Percentiles rank a stretch among this genome's conserved stretches.
Conservation (phyloP, 805 yeast species). For the Wickerhamomyces alni region DNA sequence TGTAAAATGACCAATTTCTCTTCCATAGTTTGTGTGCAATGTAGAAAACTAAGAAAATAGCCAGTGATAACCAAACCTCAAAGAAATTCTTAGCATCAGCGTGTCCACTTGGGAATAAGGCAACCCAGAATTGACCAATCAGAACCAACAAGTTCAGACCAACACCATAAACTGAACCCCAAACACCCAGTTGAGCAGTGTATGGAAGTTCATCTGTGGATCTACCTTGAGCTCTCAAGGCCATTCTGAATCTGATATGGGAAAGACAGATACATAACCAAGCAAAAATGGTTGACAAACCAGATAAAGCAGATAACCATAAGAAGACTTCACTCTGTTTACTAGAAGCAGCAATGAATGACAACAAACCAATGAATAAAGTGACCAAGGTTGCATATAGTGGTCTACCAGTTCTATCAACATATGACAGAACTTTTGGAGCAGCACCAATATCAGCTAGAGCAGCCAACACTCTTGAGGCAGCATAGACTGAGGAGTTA, state of each 20-base stretch:
- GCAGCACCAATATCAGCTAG: slow-evolving; percentile 47
- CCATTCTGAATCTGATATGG: slow-evolving; percentile 63
- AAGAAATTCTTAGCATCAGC: slow-evolving; percentile 55
- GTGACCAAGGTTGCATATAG: slow-evolving; percentile 39
- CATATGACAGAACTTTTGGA: slow-evolving; percentile 39
- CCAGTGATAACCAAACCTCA: slow-evolving; percentile 54
- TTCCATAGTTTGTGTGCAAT: slow-evolving; percentile 50
- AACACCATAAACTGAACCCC: slow-evolving; percentile 62
- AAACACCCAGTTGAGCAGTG: slow-evolving; percentile 62
- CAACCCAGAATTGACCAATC: slow-evolving; percentile 77
- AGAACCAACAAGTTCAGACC: slow-evolving; percentile 54
- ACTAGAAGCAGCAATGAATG: slow-evolving; percentile 57
- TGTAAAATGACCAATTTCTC: slow-evolving; percentile 30
- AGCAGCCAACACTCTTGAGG: slow-evolving; percentile 49
- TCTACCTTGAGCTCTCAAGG: slow-evolving; percentile 57
- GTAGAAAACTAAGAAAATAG: slow-evolving; percentile 50
- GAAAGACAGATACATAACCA: slow-evolving; percentile 73
- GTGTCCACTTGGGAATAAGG: slow-evolving; percentile 27
- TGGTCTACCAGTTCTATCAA: slow-evolving; percentile 51
- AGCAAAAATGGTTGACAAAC: slow-evolving; percentile 69
- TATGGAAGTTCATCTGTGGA: slow-evolving; percentile 59
- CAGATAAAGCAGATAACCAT: slow-evolving; percentile 76
- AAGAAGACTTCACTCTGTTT: slow-evolving; percentile 53
- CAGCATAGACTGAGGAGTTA: slow-evolving; percentile 48
- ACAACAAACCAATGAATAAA: slow-evolving; percentile 45